Base-by-base conservation (phyloP, 2,329 filamentous ascomycete genomes). In the Seiridium unicorne region DNA sequence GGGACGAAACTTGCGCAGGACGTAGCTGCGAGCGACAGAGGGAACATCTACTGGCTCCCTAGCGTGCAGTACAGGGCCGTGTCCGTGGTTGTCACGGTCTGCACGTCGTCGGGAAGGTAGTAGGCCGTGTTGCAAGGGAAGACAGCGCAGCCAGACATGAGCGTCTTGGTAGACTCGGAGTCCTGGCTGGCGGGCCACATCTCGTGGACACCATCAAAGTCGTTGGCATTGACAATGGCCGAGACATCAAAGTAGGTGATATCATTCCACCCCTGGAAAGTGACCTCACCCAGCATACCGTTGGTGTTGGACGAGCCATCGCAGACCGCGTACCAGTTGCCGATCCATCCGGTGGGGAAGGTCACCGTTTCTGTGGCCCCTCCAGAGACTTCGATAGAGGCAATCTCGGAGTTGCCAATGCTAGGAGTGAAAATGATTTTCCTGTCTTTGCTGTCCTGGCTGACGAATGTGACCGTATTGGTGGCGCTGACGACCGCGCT, bases 161-260 rank as follows among this genome's bases (percentile, higher is more conserved):
- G 62, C 6, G 62, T 63, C 64, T 74, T 66, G 60, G 63, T 46
- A 32, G 44, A 42, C 31, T 49, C 47, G 8, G 58, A 35, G n/a
- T 60, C 42, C 54, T 72, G 57, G 56, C 57, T 66, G 59, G 69
- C 70, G 35, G 83, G 83, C 74, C 74, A 85, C 71, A 86, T 78
- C 74, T 80, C 73, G 78, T 85, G 84, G 67, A 86, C 77, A 66
- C 81, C 81, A 63, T 79, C 60, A 64, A 73, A 66, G 71, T 85
- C 84, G 44, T 68, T 68, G 55, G 81, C 72, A 71, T 82, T 74
- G 66, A 85, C 81, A 64, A 86, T 86, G 70, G 83, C 83, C 9
- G 82, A 85, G 63, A 86, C 82, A 63, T 86, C 84, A 60, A 83
- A 86, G 78, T 79, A 86, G 60, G 79, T 84, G 61, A 75, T 62